Evolutionary conservation across 176 grass and related monocot species (phyloP).

Genomic region (Elaeis guineensis): DNA sequence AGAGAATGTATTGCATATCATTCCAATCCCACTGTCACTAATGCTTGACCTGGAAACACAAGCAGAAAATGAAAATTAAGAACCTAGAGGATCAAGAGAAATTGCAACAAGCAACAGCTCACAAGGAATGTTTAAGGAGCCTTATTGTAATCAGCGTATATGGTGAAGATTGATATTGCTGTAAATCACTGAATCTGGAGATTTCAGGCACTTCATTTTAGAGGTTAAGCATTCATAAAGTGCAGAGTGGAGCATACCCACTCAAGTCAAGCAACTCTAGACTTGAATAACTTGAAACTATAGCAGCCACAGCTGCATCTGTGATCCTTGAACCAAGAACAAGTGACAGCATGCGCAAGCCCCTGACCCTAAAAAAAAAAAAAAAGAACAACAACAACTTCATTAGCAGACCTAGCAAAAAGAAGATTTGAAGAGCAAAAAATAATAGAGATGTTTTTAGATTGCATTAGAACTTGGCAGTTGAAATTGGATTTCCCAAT

Average conservation of each 20-base stretch:
- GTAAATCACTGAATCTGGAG: too few relatives aligned
- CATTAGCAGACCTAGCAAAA: too few relatives aligned
- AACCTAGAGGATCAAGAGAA: too few relatives aligned
- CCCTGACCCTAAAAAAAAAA: slow-evolving; percentile 39
- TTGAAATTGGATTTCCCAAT: not conserved
- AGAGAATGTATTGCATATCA: slow-evolving; percentile 70
- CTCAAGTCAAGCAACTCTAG: slow-evolving; percentile 92
- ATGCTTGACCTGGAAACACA: slow-evolving; percentile 55
- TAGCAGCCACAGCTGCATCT: slow-evolving; percentile 81
- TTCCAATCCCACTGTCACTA: slow-evolving; percentile 74
- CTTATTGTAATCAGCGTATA: slow-evolving; percentile 3
- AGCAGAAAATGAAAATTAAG: not conserved
- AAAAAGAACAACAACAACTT: slow-evolving; percentile 1
- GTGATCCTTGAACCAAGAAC: slow-evolving; percentile 70
- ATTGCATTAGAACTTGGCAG: too few relatives aligned
- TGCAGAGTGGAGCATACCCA: slow-evolving; percentile 37
- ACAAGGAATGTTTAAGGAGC: not conserved
- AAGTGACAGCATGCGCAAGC: slow-evolving; percentile 58
- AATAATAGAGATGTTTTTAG: too few relatives aligned
- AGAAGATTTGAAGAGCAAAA: too few relatives aligned
- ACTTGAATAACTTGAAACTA: slow-evolving; percentile 51
- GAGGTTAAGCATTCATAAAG: not conserved
- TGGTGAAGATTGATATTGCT: not conserved
- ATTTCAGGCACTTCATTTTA: too few relatives aligned
- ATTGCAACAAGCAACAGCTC: too few relatives aligned